A percentile compares a stretch with the other conserved stretches of the same genome.
Evolutionary conservation across 2,329 filamentous ascomycete genomes (phyloP).

Genomic region (Ophiostoma piceae): DNA sequence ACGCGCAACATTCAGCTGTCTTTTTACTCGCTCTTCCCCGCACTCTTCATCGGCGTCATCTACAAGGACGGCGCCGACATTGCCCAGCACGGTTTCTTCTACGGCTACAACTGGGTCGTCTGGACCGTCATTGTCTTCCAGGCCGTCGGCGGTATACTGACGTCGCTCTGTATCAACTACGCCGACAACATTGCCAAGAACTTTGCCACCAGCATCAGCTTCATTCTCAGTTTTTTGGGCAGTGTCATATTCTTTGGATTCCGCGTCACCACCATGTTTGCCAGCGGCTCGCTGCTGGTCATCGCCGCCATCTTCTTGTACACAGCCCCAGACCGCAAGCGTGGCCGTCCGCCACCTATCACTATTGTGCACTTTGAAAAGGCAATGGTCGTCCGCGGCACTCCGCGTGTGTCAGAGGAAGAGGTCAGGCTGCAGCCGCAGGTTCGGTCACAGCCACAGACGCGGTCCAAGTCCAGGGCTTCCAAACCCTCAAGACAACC

Average conservation of each 20-base stretch:
- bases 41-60: constrained; percentile 77
- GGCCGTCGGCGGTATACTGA: constrained; percentile 76
- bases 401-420: constrained; percentile 34
- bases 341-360: constrained; percentile 59
- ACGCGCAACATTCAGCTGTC: constrained; percentile 91
- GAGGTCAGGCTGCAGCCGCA: constrained; percentile 34
- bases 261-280: constrained; percentile 67
- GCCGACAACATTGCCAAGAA: constrained; percentile 90
- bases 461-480: neutral
- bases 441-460: constrained; percentile 30
- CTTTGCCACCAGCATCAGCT: constrained; percentile 87
- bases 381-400: constrained; percentile 49
- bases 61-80: constrained; percentile 84
- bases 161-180: constrained; percentile 74
- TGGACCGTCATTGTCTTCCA: constrained; percentile 82
- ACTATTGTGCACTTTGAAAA: constrained; percentile 74
- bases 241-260: constrained; percentile 85
- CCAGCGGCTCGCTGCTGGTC: constrained; percentile 73
- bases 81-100: constrained; percentile 80
- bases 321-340: constrained; percentile 58
- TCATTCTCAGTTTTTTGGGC: constrained; percentile 77
- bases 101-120: constrained; percentile 87
- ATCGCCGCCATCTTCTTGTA: constrained; percentile 82
- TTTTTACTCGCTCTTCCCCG: constrained; percentile 88
- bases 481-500: neutral